phyloP scores from a whole-genome alignment of 768 basidiomycete genomes.

The Agaricus subrufescens region DNA sequence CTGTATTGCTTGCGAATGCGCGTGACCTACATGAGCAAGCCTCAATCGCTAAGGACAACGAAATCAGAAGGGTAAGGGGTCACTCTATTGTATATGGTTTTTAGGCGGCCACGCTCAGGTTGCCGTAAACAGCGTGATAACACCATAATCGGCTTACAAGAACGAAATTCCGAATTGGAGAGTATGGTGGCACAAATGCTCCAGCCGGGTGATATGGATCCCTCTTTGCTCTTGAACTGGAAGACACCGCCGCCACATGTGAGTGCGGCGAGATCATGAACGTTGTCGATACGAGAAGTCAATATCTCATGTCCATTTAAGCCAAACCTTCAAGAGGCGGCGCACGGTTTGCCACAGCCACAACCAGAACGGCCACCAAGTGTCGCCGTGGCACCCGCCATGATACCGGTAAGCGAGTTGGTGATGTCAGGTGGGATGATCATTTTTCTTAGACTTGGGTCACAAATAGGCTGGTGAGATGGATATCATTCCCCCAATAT shows the following conservation, averaged over 20 bases:
- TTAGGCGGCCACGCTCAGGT: constrained; percentile 2
- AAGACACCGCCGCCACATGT: constrained; percentile 34
- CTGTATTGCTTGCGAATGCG: constrained; percentile 37
- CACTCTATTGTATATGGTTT: constrained; percentile 3
- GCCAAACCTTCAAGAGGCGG: too few relatives aligned
- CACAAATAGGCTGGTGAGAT: background rate
- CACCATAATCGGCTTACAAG: constrained; percentile 36
- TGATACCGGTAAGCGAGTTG: background rate
- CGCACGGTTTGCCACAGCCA: background rate
- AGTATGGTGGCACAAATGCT: constrained; percentile 40
- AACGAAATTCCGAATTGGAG: constrained; percentile 42
- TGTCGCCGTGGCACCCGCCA: background rate
- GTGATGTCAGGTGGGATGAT: background rate
- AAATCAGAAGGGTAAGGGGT: constrained; percentile 44
- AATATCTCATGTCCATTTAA: too few relatives aligned
- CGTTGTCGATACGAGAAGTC: background rate
- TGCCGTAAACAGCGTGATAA: constrained; percentile 38
- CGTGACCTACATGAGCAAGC: constrained; percentile 48
- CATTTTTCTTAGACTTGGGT: background rate
- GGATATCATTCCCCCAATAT: background rate
- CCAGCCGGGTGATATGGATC: constrained; percentile 22
- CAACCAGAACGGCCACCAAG: background rate
- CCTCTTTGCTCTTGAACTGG: constrained; percentile 35
- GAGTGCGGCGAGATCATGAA: constrained; percentile 22
- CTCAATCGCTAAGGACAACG: constrained; percentile 49